These are phyloP conservation scores for Alternaria sp. DNA, from an alignment of 2,329 filamentous ascomycete genomes.

Conservation along the genomic window DNA sequence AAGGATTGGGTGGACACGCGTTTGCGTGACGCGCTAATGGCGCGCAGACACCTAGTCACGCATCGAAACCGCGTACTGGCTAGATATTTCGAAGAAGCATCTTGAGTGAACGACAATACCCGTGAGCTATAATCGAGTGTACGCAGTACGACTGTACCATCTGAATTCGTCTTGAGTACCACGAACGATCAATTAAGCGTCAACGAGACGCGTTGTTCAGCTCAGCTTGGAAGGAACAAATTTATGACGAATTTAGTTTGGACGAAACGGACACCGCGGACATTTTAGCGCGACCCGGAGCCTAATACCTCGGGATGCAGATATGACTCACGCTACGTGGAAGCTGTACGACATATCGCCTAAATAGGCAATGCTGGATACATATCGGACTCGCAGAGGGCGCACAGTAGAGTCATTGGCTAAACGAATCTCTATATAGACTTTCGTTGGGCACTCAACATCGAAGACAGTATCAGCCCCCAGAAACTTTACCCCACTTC, in stretches of 20 bases:
- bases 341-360: conserved; percentile 41
- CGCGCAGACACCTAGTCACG: conserved; percentile 69
- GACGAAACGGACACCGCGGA: conserved; percentile 13
- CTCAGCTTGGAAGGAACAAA: background rate
- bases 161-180: background rate
- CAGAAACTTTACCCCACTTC: conserved; percentile 15
- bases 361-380: conserved; percentile 26
- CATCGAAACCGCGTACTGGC: conserved; percentile 69
- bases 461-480: conserved; percentile 8
- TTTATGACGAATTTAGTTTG: background rate
- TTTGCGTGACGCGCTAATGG: conserved; percentile 65
- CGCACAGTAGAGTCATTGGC: conserved; percentile 23
- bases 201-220: background rate
- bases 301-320: conserved; percentile 18
- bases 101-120: conserved; percentile 11
- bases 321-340: conserved; percentile 42
- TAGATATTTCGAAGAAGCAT: conserved; percentile 56
- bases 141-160: background rate
- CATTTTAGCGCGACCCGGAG: conserved; percentile 18
- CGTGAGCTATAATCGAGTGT: background rate
- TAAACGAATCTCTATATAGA: conserved; percentile 27
- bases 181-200: background rate
- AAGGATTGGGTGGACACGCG: conserved; percentile 69
- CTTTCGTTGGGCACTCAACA: conserved; percentile 23
- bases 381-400: conserved; percentile 28